Base-by-base conservation (phyloP, 2,329 filamentous ascomycete genomes). In the Dryadomyces sulphureus region DNA sequence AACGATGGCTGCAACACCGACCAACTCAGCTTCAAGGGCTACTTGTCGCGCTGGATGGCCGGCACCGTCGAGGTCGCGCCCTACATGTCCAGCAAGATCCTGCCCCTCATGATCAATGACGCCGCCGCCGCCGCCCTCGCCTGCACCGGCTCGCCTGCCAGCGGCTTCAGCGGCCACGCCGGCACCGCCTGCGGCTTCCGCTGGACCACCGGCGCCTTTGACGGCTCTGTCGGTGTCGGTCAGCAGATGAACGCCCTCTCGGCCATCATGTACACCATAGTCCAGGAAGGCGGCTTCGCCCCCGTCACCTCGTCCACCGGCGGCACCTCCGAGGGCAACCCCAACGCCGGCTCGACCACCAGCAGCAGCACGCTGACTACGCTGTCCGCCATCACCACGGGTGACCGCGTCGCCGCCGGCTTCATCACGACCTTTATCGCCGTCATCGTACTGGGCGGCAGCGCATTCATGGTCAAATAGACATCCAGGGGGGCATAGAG, bases 1-100 rank as follows among this genome's bases (percentile, higher is more conserved):
- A 61, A 61, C 48, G 62, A 64, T 46, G 67, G 65, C 22, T 89
- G 84, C 68, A 75, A 85, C 63, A 69, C 69, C 51, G 82, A 88
- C 59, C 81, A 87, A 63, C 72, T 73, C 55, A 77, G 72, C 41
- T 88, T 87, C 75, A 88, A 88, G 63, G 82, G 79, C 11, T 87
- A 85, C 59, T 66, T 86, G 22, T 63, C 75, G 22, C 78, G 83
- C 39, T 88, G 80, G 75, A 62, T 81, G 57, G 69, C 75, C 1
- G 65, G 64, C 17, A 71, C 74, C 2, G 62, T 68, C 7, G 68
- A 73, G 57, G 58, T 80, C 54, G 75, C 71, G 1, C 72, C 77
- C 1, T 66, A 68, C 51, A 73, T 69, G 1, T 64, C 61, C 49
- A 60, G 67, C 42, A 61, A 57, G 5, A 70, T 81, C 50, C 64